Evolutionary conservation across 176 grass and related monocot genomes (phyloP).

Genomic region (Carex scoparia): DNA sequence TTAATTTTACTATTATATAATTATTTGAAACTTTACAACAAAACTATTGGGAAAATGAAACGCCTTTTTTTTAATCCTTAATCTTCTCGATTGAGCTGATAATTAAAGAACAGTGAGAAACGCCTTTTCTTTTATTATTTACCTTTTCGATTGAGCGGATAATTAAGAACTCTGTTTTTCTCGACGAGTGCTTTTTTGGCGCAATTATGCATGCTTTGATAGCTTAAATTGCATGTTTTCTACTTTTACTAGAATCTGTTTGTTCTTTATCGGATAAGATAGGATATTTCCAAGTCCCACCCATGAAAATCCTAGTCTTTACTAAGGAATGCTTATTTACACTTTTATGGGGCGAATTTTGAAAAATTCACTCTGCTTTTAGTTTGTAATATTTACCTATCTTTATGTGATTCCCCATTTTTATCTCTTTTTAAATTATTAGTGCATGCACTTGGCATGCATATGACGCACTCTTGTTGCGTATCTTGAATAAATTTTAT

Average conservation of each 20-base stretch:
- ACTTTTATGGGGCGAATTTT: not conserved
- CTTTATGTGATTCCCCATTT: not conserved
- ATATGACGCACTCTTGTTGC: constrained; percentile 7
- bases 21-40: not conserved
- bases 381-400: not conserved
- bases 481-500: not conserved
- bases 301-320: not conserved
- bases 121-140: not conserved
- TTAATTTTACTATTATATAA: not conserved
- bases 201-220: not conserved
- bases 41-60: not conserved
- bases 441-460: constrained; percentile 16
- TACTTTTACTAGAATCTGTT: not conserved
- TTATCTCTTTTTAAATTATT: not conserved
- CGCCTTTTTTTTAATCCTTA: not conserved
- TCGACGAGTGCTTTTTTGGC: not conserved
- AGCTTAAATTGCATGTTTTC: not conserved
- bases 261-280: not conserved
- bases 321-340: not conserved
- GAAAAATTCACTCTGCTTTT: not conserved
- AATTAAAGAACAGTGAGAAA: not conserved
- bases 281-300: not conserved
- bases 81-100: not conserved
- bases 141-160: not conserved
- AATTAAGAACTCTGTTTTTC: not conserved